Evolutionary conservation across 2,329 filamentous ascomycete genomes (phyloP).

Genomic region (Parastagonospora avenae): DNA sequence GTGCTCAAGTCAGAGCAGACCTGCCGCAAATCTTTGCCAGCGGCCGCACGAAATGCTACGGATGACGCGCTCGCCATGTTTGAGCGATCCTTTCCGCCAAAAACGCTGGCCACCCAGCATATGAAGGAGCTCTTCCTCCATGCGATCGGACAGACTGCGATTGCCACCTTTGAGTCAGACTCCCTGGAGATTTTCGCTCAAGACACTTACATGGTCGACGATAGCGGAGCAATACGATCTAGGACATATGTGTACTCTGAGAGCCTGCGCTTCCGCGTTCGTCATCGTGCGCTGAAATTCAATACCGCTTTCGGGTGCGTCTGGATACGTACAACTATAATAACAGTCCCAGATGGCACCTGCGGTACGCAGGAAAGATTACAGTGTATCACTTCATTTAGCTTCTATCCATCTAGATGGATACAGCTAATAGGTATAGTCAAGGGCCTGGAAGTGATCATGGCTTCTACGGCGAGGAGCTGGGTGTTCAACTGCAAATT

Average conservation of each 20-base stretch:
- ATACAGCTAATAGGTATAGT: constrained; percentile 7
- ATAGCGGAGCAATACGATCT: constrained; percentile 9
- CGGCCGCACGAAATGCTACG: too few species aligned
- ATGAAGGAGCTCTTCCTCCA: constrained; percentile 14
- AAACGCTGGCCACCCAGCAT: background rate
- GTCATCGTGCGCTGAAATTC: constrained; percentile 5
- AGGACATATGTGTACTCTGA: constrained; percentile 15
- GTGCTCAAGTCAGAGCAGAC: too few species aligned
- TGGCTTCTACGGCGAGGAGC: constrained; percentile 5
- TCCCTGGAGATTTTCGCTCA: constrained; percentile 18
- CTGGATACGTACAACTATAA: constrained; percentile 12
- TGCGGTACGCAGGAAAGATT: background rate
- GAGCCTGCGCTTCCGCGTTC: constrained; percentile 4
- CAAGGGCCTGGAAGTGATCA: constrained; percentile 12
- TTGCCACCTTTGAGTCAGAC: constrained; percentile 10
- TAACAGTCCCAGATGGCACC: background rate
- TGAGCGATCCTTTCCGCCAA: background rate
- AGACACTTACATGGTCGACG: constrained; percentile 17
- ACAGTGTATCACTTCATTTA: constrained; percentile 6
- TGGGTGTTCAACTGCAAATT: constrained; percentile 17
- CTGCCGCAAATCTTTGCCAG: too few species aligned
- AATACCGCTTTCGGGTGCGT: constrained; percentile 7
- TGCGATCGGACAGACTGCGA: constrained; percentile 9
- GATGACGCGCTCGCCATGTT: background rate
- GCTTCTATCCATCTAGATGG: constrained; percentile 11